A percentile compares a stretch with the other conserved stretches of the same genome.
These are phyloP conservation scores for Fusarium xyrophilum DNA, from an alignment of 2,329 filamentous ascomycete species.

Conservation along the genomic window DNA sequence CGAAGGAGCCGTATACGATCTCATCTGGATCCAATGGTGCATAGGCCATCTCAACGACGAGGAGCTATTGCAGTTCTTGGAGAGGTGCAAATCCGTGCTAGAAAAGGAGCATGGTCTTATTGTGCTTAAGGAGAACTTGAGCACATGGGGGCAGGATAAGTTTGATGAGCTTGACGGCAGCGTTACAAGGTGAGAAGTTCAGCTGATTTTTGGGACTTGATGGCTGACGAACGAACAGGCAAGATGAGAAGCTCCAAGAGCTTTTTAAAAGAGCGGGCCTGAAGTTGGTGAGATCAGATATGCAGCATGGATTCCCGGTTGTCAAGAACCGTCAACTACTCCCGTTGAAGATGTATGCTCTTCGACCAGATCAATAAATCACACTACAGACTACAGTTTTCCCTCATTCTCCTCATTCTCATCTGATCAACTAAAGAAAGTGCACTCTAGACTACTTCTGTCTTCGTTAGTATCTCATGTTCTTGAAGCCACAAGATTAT, in stretches of 20 bases:
- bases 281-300: slow-evolving; percentile 70
- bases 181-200: slow-evolving; percentile 67
- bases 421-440: no score
- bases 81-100: slow-evolving; percentile 60
- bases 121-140: slow-evolving; percentile 72
- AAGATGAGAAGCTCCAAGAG: slow-evolving; percentile 72
- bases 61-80: slow-evolving; percentile 72
- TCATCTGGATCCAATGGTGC: slow-evolving; percentile 94
- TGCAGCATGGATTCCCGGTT: slow-evolving; percentile 73
- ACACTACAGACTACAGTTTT: no score
- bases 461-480: no score
- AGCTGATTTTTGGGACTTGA: accelerated
- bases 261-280: slow-evolving; percentile 76
- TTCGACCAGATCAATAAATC: slow-evolving; percentile 63
- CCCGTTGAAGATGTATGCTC: slow-evolving; percentile 79
- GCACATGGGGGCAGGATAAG: slow-evolving; percentile 64
- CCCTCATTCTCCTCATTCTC: no score
- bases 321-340: slow-evolving; percentile 60
- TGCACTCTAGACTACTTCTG: no score
- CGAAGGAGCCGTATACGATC: slow-evolving; percentile 66
- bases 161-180: slow-evolving; percentile 80
- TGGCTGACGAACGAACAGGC: slow-evolving; percentile 35
- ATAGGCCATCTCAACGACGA: slow-evolving; percentile 79
- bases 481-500: background rate
- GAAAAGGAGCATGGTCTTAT: slow-evolving; percentile 42